A percentile compares a stretch with the other conserved stretches of the same genome.
phyloP scores from a whole-genome alignment of 2,329 filamentous ascomycete species.

The Ilyonectria mors-panacis region DNA sequence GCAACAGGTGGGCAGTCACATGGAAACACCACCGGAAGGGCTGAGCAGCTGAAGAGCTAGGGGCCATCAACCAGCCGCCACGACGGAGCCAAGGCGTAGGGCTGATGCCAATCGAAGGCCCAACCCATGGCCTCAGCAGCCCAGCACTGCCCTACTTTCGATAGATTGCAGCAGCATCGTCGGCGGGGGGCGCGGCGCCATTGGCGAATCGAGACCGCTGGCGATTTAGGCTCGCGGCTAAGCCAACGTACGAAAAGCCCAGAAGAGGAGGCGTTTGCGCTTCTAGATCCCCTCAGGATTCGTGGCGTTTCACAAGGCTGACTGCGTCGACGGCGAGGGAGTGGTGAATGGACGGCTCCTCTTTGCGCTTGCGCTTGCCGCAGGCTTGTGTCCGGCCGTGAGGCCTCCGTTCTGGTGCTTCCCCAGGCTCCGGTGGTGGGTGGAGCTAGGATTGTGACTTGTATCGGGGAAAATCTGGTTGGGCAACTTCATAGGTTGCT shows the following conservation, averaged over 20 bases:
- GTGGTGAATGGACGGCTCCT: background rate
- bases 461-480: background rate
- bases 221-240: background rate
- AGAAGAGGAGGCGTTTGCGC: background rate
- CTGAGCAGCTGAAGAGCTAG: background rate
- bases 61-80: background rate
- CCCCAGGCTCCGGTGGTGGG: background rate
- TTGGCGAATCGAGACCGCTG: background rate
- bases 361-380: background rate
- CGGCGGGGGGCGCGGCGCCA: background rate
- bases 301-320: conserved; percentile 10
- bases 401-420: conserved; percentile 4
- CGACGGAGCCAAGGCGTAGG: background rate
- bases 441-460: background rate
- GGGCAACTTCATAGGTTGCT: too few relatives aligned
- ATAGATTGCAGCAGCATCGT: background rate
- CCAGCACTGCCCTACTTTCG: background rate
- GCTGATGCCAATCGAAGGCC: background rate
- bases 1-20: background rate
- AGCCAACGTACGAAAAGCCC: background rate
- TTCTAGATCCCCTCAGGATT: too few relatives aligned
- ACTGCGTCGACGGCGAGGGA: background rate
- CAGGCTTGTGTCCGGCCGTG: background rate
- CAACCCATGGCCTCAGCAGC: too few relatives aligned
- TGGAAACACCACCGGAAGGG: background rate